Evolutionary conservation across 2,329 filamentous ascomycete species (phyloP), one percentile per base, ranked within the genome.

Genomic region (Escovopsis sp.): DNA sequence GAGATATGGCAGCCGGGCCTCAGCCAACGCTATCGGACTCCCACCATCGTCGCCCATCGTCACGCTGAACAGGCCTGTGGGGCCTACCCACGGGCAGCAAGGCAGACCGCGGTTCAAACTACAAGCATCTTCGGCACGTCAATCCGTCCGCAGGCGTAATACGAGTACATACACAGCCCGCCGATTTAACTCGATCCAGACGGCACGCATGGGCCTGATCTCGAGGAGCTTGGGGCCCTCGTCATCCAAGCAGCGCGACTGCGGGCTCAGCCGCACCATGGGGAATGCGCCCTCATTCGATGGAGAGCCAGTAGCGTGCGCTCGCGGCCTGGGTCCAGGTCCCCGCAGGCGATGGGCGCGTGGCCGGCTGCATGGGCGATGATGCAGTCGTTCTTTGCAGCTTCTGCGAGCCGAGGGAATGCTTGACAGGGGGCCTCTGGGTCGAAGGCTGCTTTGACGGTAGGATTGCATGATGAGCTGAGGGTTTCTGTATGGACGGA

Each of bases 181-280:
- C 18, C 18, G 23, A 37, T 6, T 37, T 23, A 15, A 37, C 35
- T 37, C 35, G 35, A 37, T 23, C 12, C 4, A 37, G 23, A 23
- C 12, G 18, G 32, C 7, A 9, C 8, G 11, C 28, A 32, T 30
- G 28, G 28, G 15, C 28, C 10, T 30, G 6, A 6, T 30, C 28
- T 30, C 28, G 2, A 6, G 6, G 10, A n/a, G 15, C 15, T 15
- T 15, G 15, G 15, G 15, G 15, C 15, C 15, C 15, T 15, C 15
- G 15, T 3, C 11, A 32, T 11, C 28, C 28, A 4, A 18, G 33
- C 38, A 40, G 41, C 38, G 41, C 33, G 36, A 33, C 26, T 40
- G 42, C 39, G 39, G 45, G 36, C 40, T 46, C 45, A 46, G 45
- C 45, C 45, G 45, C 45, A 46, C 33, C 45, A 43, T 41, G 42